Base-by-base conservation (phyloP, 495 filamentous ascomycete species). In the Aspergillus sparsus region DNA sequence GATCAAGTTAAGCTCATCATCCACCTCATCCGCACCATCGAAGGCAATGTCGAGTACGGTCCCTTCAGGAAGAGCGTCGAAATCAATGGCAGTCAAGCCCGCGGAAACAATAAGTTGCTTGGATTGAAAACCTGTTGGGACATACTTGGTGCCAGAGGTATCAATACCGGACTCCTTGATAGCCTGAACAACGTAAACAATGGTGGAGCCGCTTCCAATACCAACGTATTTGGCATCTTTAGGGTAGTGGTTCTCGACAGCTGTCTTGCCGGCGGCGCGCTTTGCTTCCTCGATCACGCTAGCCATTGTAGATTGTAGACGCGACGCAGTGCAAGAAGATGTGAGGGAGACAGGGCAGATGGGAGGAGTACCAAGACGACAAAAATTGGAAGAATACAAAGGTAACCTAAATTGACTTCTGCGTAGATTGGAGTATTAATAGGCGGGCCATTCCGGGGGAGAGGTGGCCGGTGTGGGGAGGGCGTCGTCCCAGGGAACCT, bases 1-100 rank as follows among this genome's bases (percentile, higher is more conserved):
- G 76, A 98, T 97, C 69, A 92, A 90, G 75, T 98, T 98, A 53
- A 98, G 74, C 41, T 92, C 90, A 21, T 90, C 90, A 72, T 98
- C 94, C 32, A 98, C 92, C 78, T 98, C 94, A 71, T 98, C 94
- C 21, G 94, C 95, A 39, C 94, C 93, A 74, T 97, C 93, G 66
- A 98, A 98, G 34, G 87, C 87, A 33, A 98, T 87, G 67, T 96
- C 92, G 53, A 94, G 79, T 13, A 79, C 66, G 15, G 75, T 82
- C 15, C 82, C 77, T 16, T 79, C 70, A 7, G 89, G 86, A 54
- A 93, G 71, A 41, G 77, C 67, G 67, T 92, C 89, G 73, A 97
- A 92, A 61, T 86, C 84, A 12, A 92, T 82, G 4, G 93, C 85
- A 7, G 78, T 83, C 55, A 98, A 77, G 0, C 90, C 90, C 11